Conservation (phyloP, 306 rosid genomes). For the Malus asiatica region DNA sequence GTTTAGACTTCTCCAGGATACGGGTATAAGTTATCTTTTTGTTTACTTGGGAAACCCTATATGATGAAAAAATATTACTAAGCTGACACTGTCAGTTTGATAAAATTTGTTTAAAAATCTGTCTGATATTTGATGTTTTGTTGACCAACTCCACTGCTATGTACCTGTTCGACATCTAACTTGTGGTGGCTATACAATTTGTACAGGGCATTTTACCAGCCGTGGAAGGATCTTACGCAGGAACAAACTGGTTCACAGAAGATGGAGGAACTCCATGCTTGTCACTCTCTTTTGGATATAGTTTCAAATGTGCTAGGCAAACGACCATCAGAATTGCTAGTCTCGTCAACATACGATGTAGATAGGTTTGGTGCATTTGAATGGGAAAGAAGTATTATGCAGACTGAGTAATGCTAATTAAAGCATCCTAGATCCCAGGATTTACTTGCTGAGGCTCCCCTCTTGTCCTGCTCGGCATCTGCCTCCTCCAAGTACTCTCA, state of each 20-base stretch:
- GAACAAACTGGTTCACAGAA: conserved; percentile 39
- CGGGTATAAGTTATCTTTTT: neutral
- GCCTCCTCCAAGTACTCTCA: neutral
- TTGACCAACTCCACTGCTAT: neutral
- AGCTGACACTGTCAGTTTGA: neutral
- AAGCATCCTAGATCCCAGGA: too few species aligned
- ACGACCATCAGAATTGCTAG: conserved; percentile 32
- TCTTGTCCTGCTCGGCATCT: neutral
- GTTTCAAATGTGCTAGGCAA: conserved; percentile 46
- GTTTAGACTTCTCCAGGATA: neutral
- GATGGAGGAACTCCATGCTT: conserved; percentile 72
- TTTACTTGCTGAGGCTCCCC: too few species aligned
- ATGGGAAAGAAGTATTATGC: conserved; percentile 40
- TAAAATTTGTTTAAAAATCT: too few species aligned
- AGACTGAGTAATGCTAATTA: too few species aligned
- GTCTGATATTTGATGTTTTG: neutral
- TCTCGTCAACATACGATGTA: conserved; percentile 34
- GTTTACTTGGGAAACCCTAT: neutral
- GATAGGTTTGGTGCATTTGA: conserved; percentile 44
- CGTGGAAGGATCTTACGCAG: conserved; percentile 50
- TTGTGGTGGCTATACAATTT: conserved; percentile 6
- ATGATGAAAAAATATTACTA: neutral
- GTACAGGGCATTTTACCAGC: conserved; percentile 63
- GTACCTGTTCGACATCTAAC: neutral
- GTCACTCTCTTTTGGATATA: conserved; percentile 46